Evolutionary conservation across 2,329 filamentous ascomycete species (phyloP).

Genomic region (Claviceps africana): DNA sequence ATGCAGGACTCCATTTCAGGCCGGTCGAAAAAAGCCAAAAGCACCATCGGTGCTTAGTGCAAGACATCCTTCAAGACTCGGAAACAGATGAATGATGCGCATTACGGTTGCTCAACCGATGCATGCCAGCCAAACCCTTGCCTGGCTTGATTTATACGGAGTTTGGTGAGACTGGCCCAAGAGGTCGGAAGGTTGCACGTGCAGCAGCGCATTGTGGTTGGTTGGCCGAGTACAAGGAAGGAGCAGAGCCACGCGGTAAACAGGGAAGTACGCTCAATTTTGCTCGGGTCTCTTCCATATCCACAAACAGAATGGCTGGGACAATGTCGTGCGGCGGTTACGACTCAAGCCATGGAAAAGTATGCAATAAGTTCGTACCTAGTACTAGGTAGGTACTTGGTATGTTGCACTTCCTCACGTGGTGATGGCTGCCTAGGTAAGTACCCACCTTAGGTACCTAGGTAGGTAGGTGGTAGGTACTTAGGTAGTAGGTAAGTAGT

Average conservation of each 20-base stretch:
- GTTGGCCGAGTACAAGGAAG: neutral
- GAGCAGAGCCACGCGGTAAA: neutral
- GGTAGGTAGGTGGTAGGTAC: too few relatives aligned
- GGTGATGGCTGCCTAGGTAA: too few relatives aligned
- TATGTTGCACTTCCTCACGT: neutral
- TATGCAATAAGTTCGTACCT: too few relatives aligned
- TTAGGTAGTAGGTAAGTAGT: neutral
- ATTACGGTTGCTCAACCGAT: neutral
- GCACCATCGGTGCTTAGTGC: neutral
- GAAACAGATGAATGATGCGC: neutral
- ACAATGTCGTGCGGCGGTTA: too few relatives aligned
- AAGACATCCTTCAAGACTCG: neutral
- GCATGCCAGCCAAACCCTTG: neutral
- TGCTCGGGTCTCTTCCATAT: neutral
- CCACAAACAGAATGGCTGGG: too few relatives aligned
- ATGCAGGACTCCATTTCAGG: neutral
- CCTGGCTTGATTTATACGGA: conserved; percentile 1
- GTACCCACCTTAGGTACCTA: too few relatives aligned
- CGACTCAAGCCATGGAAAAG: too few relatives aligned
- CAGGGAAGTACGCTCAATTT: too few relatives aligned
- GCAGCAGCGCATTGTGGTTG: neutral
- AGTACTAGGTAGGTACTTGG: too few relatives aligned
- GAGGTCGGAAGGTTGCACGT: neutral
- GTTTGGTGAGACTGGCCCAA: neutral
- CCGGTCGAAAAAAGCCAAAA: neutral